Percentiles rank a stretch among this genome's conserved stretches.
These are phyloP conservation scores for Fusarium subglutinans DNA, from an alignment of 2,329 filamentous ascomycete species.

Conservation along the genomic window DNA sequence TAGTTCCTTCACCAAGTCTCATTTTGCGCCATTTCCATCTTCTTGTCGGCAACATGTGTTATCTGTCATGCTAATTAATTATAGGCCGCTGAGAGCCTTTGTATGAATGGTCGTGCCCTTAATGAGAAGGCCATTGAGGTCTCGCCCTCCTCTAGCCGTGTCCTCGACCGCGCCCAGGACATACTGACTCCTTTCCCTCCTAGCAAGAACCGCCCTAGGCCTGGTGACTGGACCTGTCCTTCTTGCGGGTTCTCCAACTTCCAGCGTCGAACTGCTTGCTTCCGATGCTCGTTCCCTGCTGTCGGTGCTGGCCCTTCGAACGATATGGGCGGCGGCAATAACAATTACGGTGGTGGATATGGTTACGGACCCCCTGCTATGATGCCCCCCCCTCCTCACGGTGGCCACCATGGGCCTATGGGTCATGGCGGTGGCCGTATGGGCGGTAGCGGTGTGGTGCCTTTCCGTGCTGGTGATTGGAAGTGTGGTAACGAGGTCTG, in stretches of 20 bases:
- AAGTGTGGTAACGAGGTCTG: conserved; percentile 98
- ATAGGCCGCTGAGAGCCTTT: conserved; percentile 94
- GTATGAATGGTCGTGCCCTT: conserved; percentile 97
- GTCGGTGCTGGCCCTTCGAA: conserved; percentile 78
- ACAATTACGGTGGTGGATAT: conserved; percentile 63
- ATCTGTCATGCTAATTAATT: conserved; percentile 17
- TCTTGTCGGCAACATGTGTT: not conserved
- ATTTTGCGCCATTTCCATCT: not conserved
- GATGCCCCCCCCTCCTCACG: conserved; percentile 79
- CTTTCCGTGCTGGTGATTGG: conserved; percentile 98
- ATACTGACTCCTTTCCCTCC: conserved; percentile 97
- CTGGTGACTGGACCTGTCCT: conserved; percentile 98
- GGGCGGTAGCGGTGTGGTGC: conserved; percentile 86
- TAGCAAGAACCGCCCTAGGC: conserved; percentile 96
- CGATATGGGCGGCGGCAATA: conserved; percentile 73
- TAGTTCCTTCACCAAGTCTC: not conserved
- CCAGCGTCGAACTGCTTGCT: conserved; percentile 96
- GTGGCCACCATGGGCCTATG: conserved; percentile 68
- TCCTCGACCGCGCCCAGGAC: conserved; percentile 93
- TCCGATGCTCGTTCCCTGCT: conserved; percentile 99
- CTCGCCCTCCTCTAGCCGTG: conserved; percentile 94
- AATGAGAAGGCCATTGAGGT: conserved; percentile 99
- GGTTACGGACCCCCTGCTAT: conserved; percentile 77
- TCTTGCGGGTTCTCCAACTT: conserved; percentile 99
- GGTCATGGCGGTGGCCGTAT: conserved; percentile 73